A percentile compares a stretch with the other conserved stretches of the same genome.
Conservation (phyloP, 768 basidiomycete species). For the Lactarius sanguifluus region DNA sequence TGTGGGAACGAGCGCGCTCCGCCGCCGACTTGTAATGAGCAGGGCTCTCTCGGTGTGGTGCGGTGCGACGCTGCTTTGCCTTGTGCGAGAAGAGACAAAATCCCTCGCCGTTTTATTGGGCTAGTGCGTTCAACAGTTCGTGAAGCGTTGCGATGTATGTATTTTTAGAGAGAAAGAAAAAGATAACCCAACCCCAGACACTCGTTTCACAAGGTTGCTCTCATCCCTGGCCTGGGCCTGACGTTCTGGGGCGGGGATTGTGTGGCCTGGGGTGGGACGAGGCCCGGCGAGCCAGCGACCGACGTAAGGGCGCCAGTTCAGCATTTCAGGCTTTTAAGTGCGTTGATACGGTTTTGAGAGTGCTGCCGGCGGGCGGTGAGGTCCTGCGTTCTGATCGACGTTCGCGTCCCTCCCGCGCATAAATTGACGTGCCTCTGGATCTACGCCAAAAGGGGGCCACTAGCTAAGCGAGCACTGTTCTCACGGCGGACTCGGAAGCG, state of each 20-base stretch:
- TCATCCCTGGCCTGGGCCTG: background rate
- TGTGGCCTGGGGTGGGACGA: background rate
- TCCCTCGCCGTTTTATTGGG: slow-evolving; percentile 2
- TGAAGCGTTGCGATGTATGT: slow-evolving; percentile 22
- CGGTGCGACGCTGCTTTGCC: slow-evolving; percentile 1
- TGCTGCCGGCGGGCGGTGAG: no score
- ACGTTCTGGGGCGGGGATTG: background rate
- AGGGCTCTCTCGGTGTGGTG: slow-evolving; percentile 9
- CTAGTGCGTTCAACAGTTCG: background rate
- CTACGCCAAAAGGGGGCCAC: no score
- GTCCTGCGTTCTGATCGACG: no score
- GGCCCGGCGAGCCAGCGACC: no score
- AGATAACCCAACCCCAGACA: background rate
- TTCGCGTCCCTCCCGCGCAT: no score
- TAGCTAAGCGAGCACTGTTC: no score
- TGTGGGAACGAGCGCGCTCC: background rate
- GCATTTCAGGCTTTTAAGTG: no score
- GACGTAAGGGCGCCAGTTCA: no score
- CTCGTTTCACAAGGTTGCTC: slow-evolving; percentile 6
- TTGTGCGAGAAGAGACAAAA: background rate
- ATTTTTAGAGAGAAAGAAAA: slow-evolving; percentile 11
- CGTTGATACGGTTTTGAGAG: no score
- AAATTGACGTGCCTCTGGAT: no score
- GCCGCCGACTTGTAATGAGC: slow-evolving; percentile 19
- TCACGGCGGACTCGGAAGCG: no score